These are phyloP conservation scores for Yarrowia galli DNA, from an alignment of 1,139 yeast genomes.

Conservation along the genomic window DNA sequence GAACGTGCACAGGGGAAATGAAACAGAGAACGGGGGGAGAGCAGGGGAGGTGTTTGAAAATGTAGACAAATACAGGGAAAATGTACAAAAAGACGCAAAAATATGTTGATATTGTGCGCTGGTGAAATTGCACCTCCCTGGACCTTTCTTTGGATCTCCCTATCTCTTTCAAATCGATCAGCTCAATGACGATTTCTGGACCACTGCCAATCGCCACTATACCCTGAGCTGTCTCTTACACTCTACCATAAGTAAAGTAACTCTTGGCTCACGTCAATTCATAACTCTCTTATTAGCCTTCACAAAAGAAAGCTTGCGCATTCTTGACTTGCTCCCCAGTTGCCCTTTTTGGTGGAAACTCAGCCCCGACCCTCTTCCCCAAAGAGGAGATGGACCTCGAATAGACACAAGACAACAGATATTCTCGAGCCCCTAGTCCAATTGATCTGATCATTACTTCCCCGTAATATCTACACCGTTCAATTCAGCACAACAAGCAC, in stretches of 20 bases:
- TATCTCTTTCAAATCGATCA: no score
- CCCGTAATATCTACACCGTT: neutral
- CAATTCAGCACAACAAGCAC: neutral
- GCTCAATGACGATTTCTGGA: no score
- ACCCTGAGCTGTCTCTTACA: no score
- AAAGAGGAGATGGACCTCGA: slow-evolving; percentile 20
- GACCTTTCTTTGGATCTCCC: no score
- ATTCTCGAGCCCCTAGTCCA: neutral
- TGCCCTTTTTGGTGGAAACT: slow-evolving; percentile 31
- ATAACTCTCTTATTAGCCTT: neutral
- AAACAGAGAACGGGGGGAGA: slow-evolving; percentile 19
- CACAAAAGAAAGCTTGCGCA: slow-evolving; percentile 28
- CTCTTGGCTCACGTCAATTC: slow-evolving; percentile 7
- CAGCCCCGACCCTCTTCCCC: slow-evolving; percentile 21
- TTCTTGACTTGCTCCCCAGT: slow-evolving; percentile 36
- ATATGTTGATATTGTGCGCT: neutral
- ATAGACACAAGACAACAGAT: neutral
- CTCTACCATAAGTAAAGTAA: neutral
- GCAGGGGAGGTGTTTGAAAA: neutral
- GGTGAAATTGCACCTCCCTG: neutral
- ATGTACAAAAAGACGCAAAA: neutral
- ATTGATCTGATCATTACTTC: neutral
- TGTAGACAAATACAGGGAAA: neutral
- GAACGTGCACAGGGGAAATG: slow-evolving; percentile 31
- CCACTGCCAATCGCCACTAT: neutral